Base-by-base conservation (phyloP, 306 rosid genomes). In the Astragalus membranaceus region DNA sequence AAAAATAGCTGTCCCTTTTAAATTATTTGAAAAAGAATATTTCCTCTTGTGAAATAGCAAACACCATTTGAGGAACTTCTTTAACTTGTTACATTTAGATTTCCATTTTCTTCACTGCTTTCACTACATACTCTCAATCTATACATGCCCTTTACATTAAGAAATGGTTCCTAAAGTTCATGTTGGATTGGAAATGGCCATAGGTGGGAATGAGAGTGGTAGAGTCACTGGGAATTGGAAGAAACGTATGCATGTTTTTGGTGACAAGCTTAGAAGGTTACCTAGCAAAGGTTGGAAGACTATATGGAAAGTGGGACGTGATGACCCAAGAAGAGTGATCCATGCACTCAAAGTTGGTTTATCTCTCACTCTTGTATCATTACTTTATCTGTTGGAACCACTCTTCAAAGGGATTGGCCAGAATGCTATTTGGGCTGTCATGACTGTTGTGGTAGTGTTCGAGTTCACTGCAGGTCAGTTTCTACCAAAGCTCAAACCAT, bases 331-430 rank as follows among this genome's bases (percentile, higher is more conserved):
- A 70, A 86, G 93, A 73, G 82, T 79, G 16, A 65, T 88, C 64
- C 98, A 92, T 81, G 83, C 96, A 44, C 64, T 90, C 69, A 92
- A 92, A 88, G 96, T 90, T 8, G 98, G 98, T 36, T 71, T 88
- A 69, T 67, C 96, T 60, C 73, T 92, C 60, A 86, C 96, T 53
- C 79, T 90, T 52, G 98, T 88, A 10, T 88, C 96, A 30, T 70
- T 92, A 75, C 35, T 92, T 12, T 92, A 92, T 79, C 70, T 92
- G 23, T 39, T 81, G 79, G 86, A 89, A 37, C 96, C 98, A 35
- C 76, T 85, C 73, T 92, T 70, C 79, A 5, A 78, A 64, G 91
- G 89, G 37, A 62, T 92, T 62, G 98, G 96, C 10, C 72, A 78
- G 32, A 85, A 72, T 75, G 93, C 92, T 59, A 86, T 85, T 64